Evolutionary conservation across 208 protist species (phyloP).

Genomic region (Acanthamoeba royreba): DNA sequence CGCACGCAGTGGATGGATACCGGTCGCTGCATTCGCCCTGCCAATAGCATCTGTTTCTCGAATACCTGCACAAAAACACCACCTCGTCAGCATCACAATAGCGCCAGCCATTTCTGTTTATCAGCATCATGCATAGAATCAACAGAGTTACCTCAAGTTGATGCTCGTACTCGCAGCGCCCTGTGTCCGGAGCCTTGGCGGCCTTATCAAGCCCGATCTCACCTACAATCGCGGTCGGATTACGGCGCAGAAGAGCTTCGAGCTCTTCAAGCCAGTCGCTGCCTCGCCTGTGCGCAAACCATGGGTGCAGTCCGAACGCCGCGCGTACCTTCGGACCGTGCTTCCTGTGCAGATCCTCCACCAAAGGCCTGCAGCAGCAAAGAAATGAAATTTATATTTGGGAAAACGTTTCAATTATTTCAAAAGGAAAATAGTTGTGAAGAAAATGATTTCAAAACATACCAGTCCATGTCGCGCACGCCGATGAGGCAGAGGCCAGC

Average conservation of each 20-base stretch:
- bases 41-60: background rate
- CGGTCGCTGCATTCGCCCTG: background rate
- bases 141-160: constrained; percentile 22
- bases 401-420: background rate
- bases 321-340: background rate
- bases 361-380: background rate
- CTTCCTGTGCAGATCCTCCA: background rate
- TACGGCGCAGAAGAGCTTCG: background rate
- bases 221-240: constrained; percentile 5
- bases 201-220: constrained; percentile 22
- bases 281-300: background rate
- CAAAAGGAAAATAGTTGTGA: background rate
- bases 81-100: background rate
- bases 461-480: background rate
- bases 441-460: background rate
- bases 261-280: constrained; percentile 5
- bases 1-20: constrained; percentile 43
- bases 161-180: background rate
- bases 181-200: constrained; percentile 35
- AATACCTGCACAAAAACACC: background rate
- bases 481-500: constrained; percentile 29
- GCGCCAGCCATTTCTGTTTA: background rate
- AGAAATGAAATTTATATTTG: background rate
- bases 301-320: constrained; percentile 27
- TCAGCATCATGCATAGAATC: background rate